phyloP scores from a whole-genome alignment of 2,329 filamentous ascomycete genomes.

The Aspergillus hortae region DNA sequence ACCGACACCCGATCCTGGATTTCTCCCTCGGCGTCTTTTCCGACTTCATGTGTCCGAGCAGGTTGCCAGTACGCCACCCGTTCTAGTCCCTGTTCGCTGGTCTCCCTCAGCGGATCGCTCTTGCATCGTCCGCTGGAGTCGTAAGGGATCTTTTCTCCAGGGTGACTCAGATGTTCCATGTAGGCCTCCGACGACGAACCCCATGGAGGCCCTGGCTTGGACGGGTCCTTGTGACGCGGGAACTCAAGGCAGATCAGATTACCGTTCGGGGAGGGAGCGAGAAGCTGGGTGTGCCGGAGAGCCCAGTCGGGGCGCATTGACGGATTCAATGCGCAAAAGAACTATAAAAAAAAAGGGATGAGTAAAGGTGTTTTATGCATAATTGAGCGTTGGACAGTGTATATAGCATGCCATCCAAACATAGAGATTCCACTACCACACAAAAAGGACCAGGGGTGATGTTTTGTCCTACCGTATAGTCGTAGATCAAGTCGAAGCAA shows the following conservation, averaged over 20 bases:
- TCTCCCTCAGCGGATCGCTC: conserved; percentile 45
- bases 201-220: conserved; percentile 68
- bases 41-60: conserved; percentile 53
- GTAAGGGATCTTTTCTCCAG: conserved; percentile 66
- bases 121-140: conserved; percentile 51
- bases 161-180: conserved; percentile 64
- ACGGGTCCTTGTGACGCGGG: conserved; percentile 67
- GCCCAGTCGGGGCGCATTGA: conserved; percentile 57
- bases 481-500: conserved; percentile 54
- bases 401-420: not conserved
- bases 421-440: not conserved
- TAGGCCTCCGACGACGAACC: conserved; percentile 67
- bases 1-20: conserved; percentile 42
- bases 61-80: conserved; percentile 55
- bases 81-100: conserved; percentile 37
- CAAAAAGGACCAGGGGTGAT: not conserved
- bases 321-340: conserved; percentile 58
- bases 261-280: conserved; percentile 46
- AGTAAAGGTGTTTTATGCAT: not conserved
- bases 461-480: conserved; percentile 54
- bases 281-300: conserved; percentile 51
- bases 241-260: conserved; percentile 69
- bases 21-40: conserved; percentile 43
- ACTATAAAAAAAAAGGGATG: conserved; percentile 36
- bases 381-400: not conserved